phyloP scores from a whole-genome alignment of 139 green algal species.

The Raphidocelis subcapitata region DNA sequence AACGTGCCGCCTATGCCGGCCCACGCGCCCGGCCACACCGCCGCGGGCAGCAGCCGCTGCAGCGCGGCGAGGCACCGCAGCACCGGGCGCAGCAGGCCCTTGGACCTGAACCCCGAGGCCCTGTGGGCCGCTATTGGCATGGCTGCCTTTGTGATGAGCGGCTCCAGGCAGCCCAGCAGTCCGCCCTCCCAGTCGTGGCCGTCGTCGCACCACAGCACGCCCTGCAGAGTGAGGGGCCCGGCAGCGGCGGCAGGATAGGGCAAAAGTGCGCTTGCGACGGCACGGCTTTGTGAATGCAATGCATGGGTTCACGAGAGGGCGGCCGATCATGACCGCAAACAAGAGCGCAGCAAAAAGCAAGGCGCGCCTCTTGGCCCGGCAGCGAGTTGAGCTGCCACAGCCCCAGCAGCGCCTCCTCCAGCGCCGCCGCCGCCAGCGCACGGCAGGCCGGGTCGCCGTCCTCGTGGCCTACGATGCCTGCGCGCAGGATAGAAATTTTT shows the following conservation, averaged over 20 bases:
- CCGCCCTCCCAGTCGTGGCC: neutral
- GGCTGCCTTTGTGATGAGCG: slow-evolving; percentile 32
- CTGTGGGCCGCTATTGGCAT: slow-evolving; percentile 16
- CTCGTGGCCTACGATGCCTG: neutral
- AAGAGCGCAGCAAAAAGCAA: no score
- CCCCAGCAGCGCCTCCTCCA: slow-evolving; percentile 19
- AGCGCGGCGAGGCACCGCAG: slow-evolving; percentile 37
- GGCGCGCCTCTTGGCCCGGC: neutral
- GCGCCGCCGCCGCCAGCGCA: slow-evolving; percentile 27
- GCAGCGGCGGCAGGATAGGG: no score
- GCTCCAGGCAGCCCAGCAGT: slow-evolving; percentile 22
- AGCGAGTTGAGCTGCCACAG: neutral
- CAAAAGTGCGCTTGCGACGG: no score
- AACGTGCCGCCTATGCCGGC: slow-evolving; percentile 17
- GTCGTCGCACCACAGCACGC: no score
- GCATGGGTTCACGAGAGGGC: no score
- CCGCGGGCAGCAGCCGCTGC: slow-evolving; percentile 23
- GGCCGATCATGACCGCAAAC: no score
- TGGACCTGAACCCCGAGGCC: slow-evolving; percentile 41
- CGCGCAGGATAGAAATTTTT: no score
- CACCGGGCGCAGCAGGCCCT: slow-evolving; percentile 29
- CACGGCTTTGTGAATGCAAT: no score
- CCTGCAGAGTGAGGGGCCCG: no score
- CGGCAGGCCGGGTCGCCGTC: slow-evolving; percentile 33
- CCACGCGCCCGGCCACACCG: slow-evolving; percentile 35